Evolutionary conservation across 768 basidiomycete genomes (phyloP).

Genomic region (Tricholoma sp.): DNA sequence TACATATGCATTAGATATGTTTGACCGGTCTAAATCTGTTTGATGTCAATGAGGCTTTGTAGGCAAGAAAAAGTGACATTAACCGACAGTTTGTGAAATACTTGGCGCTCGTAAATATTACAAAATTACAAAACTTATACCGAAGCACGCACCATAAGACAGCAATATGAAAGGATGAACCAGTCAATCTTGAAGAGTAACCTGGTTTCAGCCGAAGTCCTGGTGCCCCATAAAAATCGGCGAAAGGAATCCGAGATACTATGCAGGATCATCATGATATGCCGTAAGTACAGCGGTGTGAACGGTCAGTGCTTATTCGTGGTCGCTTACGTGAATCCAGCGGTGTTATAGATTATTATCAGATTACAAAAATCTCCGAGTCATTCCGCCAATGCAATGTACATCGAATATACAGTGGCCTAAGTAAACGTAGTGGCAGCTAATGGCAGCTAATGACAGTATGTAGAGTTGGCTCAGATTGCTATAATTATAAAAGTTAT

Average conservation of each 20-base stretch:
- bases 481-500: too few species aligned
- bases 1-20: conserved; percentile 72
- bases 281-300: too few species aligned
- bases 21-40: conserved; percentile 62
- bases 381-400: too few species aligned
- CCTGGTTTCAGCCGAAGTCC: conserved; percentile 31
- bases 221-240: conserved; percentile 14
- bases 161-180: conserved; percentile 69
- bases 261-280: not conserved
- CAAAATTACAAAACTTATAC: too few species aligned
- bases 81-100: conserved; percentile 61
- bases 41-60: not conserved
- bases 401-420: too few species aligned
- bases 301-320: too few species aligned
- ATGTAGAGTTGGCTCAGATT: too few species aligned
- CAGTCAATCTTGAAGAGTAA: conserved; percentile 60
- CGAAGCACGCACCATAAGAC: conserved; percentile 51
- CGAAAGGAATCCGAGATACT: conserved; percentile 3
- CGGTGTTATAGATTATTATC: too few species aligned
- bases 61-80: not conserved
- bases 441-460: too few species aligned
- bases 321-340: too few species aligned
- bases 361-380: too few species aligned
- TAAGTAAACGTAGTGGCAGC: too few species aligned
- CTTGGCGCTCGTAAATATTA: conserved; percentile 24